These are phyloP conservation scores for Yamadazyma friedrichii DNA, from an alignment of 1,139 yeast species.

Conservation along the genomic window DNA sequence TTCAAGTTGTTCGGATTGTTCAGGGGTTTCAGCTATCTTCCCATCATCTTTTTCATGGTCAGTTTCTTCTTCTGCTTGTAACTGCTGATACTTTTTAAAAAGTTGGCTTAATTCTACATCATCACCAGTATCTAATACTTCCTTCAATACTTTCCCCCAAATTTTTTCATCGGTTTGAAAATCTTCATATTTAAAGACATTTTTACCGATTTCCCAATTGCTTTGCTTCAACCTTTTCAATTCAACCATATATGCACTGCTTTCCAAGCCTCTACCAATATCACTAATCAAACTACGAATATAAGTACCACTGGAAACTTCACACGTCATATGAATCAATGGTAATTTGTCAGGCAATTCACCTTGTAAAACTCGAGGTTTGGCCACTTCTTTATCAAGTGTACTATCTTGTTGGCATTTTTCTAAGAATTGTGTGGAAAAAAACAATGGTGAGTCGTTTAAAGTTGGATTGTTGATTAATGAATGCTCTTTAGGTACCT, in stretches of 20 bases:
- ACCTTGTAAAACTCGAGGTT: constrained; percentile 23
- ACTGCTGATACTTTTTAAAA: constrained; percentile 14
- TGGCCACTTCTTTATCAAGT: neutral
- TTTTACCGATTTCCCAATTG: constrained; percentile 73
- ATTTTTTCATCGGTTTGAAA: constrained; percentile 57
- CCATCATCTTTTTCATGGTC: neutral
- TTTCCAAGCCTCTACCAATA: constrained; percentile 75
- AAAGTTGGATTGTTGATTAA: constrained; percentile 58
- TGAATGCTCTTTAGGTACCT: constrained; percentile 45
- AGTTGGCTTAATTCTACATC: constrained; percentile 27
- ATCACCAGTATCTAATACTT: constrained; percentile 43
- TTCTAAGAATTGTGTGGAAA: constrained; percentile 51
- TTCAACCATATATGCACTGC: constrained; percentile 88
- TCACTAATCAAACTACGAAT: constrained; percentile 89
- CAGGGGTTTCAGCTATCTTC: neutral
- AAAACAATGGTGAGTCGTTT: constrained; percentile 60
- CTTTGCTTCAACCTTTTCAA: constrained; percentile 75
- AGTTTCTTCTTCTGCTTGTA: neutral
- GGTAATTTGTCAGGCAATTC: constrained; percentile 48
- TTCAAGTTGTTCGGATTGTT: neutral
- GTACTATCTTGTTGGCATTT: constrained; percentile 31
- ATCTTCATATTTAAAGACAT: constrained; percentile 67
- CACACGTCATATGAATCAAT: constrained; percentile 65
- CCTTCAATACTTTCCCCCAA: constrained; percentile 66
- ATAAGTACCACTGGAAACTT: constrained; percentile 94